Evolutionary conservation across 495 filamentous ascomycete species (phyloP).

Genomic region (Penicillium psychrofluorescens): DNA sequence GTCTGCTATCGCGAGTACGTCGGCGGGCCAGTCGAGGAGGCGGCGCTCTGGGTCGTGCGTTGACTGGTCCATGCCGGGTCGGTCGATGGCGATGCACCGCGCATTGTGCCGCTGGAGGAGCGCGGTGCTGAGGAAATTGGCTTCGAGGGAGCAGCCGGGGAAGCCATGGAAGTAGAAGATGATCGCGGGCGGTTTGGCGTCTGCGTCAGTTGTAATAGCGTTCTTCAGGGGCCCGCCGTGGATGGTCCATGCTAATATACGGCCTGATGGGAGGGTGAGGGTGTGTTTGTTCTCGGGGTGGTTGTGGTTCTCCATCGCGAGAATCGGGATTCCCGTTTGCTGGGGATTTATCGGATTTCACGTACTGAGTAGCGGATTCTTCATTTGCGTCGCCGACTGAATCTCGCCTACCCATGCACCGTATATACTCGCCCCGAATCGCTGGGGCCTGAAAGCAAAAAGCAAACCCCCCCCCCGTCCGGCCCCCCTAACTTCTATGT

Average conservation of each 20-base stretch:
- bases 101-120: not conserved
- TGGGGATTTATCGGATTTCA: too few species aligned
- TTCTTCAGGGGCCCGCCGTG: not conserved
- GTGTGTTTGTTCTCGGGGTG: not conserved
- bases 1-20: slow-evolving; percentile 5
- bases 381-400: too few species aligned
- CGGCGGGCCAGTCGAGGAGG: slow-evolving; percentile 6
- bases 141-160: slow-evolving; percentile 4
- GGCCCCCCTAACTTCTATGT: too few species aligned
- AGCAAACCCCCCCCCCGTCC: too few species aligned
- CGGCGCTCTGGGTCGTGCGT: slow-evolving; percentile 1
- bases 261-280: slow-evolving; percentile 3
- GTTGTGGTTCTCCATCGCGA: not conserved
- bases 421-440: too few species aligned
- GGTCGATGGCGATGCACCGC: slow-evolving; percentile 2
- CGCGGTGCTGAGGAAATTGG: not conserved
- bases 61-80: slow-evolving; percentile 5
- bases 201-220: too few species aligned
- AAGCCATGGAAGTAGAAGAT: slow-evolving; percentile 9
- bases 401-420: too few species aligned
- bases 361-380: too few species aligned
- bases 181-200: not conserved
- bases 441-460: too few species aligned
- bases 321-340: too few species aligned
- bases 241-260: slow-evolving; percentile 2